These are phyloP conservation scores for Colletotrichum camelliae DNA, from an alignment of 2,329 filamentous ascomycete genomes.

Conservation along the genomic window DNA sequence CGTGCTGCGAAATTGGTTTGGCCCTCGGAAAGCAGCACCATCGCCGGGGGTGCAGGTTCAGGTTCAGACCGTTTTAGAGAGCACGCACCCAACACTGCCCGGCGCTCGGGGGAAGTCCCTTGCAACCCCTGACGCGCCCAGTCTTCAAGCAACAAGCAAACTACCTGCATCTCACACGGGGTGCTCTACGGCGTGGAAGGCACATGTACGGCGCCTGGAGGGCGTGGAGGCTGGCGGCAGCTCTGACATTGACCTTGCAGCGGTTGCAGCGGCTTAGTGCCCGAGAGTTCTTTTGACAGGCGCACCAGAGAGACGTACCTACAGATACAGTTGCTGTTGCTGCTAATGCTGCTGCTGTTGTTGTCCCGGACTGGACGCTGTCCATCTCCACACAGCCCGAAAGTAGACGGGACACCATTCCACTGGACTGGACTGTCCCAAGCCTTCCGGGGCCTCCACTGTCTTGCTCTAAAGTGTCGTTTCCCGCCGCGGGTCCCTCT, in stretches of 20 bases:
- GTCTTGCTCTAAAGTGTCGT: slow-evolving; percentile 11
- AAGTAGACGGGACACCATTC: not conserved
- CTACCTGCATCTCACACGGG: not conserved
- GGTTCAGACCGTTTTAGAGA: not conserved
- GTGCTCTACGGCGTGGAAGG: not conserved
- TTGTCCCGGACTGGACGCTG: not conserved
- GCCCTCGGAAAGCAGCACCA: not conserved
- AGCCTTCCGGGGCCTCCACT: slow-evolving; percentile 17
- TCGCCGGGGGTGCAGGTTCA: not conserved
- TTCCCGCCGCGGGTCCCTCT: not conserved
- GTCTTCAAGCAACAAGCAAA: slow-evolving; percentile 9
- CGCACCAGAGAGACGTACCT: not conserved
- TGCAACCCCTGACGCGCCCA: slow-evolving; percentile 10
- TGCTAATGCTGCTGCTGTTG: too few species aligned
- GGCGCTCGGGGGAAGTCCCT: slow-evolving; percentile 6
- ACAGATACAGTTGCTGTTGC: not conserved
- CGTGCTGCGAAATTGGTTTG: not conserved
- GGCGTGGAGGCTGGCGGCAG: not conserved
- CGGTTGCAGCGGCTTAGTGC: slow-evolving; percentile 1
- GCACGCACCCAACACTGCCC: not conserved
- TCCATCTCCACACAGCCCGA: slow-evolving; percentile 13
- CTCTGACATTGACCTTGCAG: not conserved
- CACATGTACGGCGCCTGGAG: not conserved
- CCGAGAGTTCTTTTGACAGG: not conserved
- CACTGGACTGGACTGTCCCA: not conserved